These are phyloP conservation scores for Ligustrum vulgare DNA, from an alignment of 257 asterid species.

Conservation along the genomic window DNA sequence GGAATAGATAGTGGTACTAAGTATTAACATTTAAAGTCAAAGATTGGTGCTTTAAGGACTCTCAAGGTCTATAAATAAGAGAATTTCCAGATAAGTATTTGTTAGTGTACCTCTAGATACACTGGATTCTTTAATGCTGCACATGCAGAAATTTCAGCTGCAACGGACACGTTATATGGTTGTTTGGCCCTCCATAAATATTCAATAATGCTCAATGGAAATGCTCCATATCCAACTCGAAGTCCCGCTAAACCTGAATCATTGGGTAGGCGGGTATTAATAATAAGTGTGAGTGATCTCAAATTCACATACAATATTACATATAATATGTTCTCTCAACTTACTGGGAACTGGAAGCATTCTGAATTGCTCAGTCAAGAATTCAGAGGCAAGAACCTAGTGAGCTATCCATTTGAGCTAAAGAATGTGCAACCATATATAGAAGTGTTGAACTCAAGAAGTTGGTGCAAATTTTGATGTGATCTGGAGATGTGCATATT, in stretches of 20 bases:
- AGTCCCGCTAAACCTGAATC: slow-evolving; percentile 91
- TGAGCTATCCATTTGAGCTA: not conserved
- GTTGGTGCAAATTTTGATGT: not conserved
- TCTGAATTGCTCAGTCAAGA: not conserved
- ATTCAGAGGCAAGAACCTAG: not conserved
- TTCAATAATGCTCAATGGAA: slow-evolving; percentile 85
- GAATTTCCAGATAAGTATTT: slow-evolving; percentile 2
- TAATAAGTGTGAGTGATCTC: not conserved
- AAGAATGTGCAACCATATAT: not conserved
- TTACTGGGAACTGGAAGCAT: not conserved
- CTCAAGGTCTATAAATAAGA: not conserved
- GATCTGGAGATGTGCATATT: not conserved
- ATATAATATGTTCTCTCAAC: not conserved
- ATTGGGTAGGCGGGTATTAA: slow-evolving; percentile 26
- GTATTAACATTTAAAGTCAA: slow-evolving; percentile 6
- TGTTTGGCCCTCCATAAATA: slow-evolving; percentile 98
- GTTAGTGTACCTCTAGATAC: slow-evolving; percentile 72
- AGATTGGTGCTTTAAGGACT: not conserved
- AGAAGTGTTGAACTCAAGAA: not conserved
- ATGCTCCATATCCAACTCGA: slow-evolving; percentile 94
- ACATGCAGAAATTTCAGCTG: slow-evolving; percentile 97
- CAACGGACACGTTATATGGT: slow-evolving; percentile 96
- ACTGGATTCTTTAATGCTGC: slow-evolving; percentile 81
- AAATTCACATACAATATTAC: slow-evolving; percentile 11
- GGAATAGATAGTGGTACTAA: slow-evolving; percentile 32